Evolutionary conservation across 495 filamentous ascomycete species (phyloP).

Genomic region (Wilcoxina mikolae): DNA sequence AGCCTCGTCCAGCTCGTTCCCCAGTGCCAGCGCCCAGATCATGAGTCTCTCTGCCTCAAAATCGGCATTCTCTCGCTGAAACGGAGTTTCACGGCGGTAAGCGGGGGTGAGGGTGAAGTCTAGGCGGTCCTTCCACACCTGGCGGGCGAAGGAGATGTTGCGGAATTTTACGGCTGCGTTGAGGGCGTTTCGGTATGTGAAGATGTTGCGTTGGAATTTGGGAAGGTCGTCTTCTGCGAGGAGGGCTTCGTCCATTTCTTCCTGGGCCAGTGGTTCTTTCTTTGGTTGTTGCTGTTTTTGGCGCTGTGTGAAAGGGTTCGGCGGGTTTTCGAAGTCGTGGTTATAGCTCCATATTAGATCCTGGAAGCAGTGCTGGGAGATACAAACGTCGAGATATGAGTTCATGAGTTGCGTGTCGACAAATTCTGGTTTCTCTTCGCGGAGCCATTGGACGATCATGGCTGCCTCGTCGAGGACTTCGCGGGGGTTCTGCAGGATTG

Average conservation of each 20-base stretch:
- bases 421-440: constrained; percentile 7
- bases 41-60: constrained; percentile 16
- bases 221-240: neutral
- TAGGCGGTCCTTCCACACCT: constrained; percentile 12
- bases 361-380: constrained; percentile 4
- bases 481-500: constrained; percentile 12
- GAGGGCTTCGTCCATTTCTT: neutral
- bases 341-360: constrained; percentile 16
- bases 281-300: neutral
- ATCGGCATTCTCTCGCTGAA: constrained; percentile 10
- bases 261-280: neutral
- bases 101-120: constrained; percentile 14
- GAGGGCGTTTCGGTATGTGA: constrained; percentile 21
- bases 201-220: constrained; percentile 15
- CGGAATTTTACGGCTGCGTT: constrained; percentile 8
- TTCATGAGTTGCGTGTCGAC: constrained; percentile 25
- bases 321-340: constrained; percentile 7
- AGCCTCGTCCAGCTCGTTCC: constrained; percentile 17
- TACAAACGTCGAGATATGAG: constrained; percentile 23
- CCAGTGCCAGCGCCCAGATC: constrained; percentile 18
- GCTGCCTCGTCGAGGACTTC: constrained; percentile 22
- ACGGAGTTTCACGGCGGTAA: constrained; percentile 7
- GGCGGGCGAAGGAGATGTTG: constrained; percentile 18
- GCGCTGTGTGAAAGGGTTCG: neutral
- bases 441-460: constrained; percentile 18